A percentile compares a stretch with the other conserved stretches of the same genome.
Evolutionary conservation across 768 basidiomycete species (phyloP).

Genomic region (Wakefieldia striispora): DNA sequence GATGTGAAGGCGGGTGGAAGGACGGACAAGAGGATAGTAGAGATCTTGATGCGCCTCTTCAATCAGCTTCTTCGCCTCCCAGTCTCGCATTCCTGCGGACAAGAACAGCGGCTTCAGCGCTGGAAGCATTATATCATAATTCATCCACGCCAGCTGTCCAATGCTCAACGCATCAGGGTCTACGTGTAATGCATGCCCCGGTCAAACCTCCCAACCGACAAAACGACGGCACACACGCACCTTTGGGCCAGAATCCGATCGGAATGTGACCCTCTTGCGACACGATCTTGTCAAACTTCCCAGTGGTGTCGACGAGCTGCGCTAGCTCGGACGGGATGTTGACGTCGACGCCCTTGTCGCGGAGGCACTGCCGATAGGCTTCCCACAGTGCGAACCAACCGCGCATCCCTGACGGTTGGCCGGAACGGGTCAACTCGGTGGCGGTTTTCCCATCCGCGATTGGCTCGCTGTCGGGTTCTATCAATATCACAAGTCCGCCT

Average conservation of each 20-base stretch:
- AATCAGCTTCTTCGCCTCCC: constrained; percentile 54
- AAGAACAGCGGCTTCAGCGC: constrained; percentile 61
- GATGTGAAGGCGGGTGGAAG: constrained; percentile 56
- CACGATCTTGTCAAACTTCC: constrained; percentile 55
- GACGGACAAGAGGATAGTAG: constrained; percentile 53
- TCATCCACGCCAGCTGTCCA: constrained; percentile 74
- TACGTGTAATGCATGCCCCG: constrained; percentile 24
- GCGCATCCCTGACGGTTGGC: constrained; percentile 38
- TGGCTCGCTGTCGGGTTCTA: constrained; percentile 59
- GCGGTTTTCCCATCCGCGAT: constrained; percentile 44
- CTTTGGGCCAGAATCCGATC: constrained; percentile 67
- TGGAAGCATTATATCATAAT: constrained; percentile 62
- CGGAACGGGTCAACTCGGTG: constrained; percentile 32
- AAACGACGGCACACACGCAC: constrained; percentile 31
- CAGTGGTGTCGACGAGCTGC: constrained; percentile 46
- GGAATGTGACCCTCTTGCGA: constrained; percentile 60
- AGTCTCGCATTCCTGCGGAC: constrained; percentile 48
- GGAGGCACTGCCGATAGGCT: constrained; percentile 55
- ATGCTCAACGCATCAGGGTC: constrained; percentile 60
- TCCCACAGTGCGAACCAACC: constrained; percentile 69
- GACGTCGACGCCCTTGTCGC: constrained; percentile 50
- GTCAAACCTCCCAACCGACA: constrained; percentile 6
- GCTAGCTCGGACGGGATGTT: constrained; percentile 56
- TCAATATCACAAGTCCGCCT: constrained; percentile 65
- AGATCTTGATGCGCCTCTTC: constrained; percentile 63